Conservation (phyloP, 371 early-diverging fungal genomes). For the Mucor sp. region DNA sequence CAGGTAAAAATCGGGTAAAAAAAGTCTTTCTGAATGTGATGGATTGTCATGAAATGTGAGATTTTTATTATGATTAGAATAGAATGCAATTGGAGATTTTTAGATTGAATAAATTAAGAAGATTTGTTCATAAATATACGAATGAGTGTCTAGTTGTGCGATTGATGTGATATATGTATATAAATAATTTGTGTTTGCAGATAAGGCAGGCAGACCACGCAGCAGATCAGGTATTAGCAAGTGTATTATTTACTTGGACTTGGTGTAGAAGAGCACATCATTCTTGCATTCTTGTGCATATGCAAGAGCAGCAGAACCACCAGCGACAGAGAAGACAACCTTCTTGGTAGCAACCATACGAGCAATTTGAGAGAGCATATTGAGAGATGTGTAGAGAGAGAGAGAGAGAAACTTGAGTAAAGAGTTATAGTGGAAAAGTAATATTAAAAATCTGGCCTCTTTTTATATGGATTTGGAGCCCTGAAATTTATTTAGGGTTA, state of each 20-base stretch:
- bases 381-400: neutral
- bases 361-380: slow-evolving; percentile 31
- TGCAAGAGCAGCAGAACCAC: slow-evolving; percentile 25
- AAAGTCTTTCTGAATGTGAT: neutral
- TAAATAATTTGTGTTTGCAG: neutral
- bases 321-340: slow-evolving; percentile 15
- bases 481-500: neutral
- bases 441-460: slow-evolving; percentile 1
- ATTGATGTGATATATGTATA: neutral
- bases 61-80: neutral
- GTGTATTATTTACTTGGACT: slow-evolving; percentile 24
- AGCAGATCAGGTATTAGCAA: neutral
- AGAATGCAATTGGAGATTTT: neutral
- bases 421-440: neutral
- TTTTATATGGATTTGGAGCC: neutral
- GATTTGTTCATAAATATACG: neutral
- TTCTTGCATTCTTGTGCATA: slow-evolving; percentile 53
- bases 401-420: neutral
- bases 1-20: slow-evolving; percentile 8
- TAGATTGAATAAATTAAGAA: neutral
- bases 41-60: neutral
- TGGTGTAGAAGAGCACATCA: slow-evolving; percentile 45
- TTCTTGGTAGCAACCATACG: slow-evolving; percentile 24
- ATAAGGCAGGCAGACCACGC: neutral
- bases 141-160: slow-evolving; percentile 1